Base-by-base conservation (phyloP, 208 protist genomes). In the Trypanosoma vivax region DNA sequence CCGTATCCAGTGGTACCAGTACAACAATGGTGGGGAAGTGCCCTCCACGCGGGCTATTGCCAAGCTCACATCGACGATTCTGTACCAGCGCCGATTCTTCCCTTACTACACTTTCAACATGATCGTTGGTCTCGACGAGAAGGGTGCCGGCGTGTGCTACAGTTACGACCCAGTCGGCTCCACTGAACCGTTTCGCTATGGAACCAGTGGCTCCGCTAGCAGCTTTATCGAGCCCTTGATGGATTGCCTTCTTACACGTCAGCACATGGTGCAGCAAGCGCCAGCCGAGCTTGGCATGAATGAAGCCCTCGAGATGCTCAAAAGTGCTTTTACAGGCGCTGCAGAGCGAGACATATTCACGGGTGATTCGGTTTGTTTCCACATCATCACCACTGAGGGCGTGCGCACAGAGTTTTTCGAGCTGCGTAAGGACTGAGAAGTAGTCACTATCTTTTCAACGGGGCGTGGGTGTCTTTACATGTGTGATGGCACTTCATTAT, bases 71-170 rank as follows among this genome's bases (percentile, higher is more conserved):
- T 95, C 93, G n/a, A 99, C 90, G 19, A 94, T 95, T 35, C 83
- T 99, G 2, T 99, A 99, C 66, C 72, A 89, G 42, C 89, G 93
- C 28, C 88, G 98, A 53, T 99, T 99, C 72, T 99, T 99, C 76
- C 98, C 98, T 11, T 99, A 97, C 72, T 99, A 99, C 83, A 97
- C 97, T 2, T 99, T 98, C 77, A 99, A 99, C 78, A 89, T 99
- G 59, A 63, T 99, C 14, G 97, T 83, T 13, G 98, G 98, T 19
- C 55, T 99, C 13, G 85, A 99, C 67, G 83, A 94, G 37, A 56
- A 96, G 16, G 97, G 96, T 16, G 55, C 90, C 27, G 97, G 97
- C 19, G 92, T 94, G 46, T 95, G 98, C 45, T 99, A 97, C 82
- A 88, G 79, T 62, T 99, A 99, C 72, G 98, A 99, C 72, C 93